Base-by-base conservation (phyloP, 768 basidiomycete genomes). In the Pleurotus eryngii region DNA sequence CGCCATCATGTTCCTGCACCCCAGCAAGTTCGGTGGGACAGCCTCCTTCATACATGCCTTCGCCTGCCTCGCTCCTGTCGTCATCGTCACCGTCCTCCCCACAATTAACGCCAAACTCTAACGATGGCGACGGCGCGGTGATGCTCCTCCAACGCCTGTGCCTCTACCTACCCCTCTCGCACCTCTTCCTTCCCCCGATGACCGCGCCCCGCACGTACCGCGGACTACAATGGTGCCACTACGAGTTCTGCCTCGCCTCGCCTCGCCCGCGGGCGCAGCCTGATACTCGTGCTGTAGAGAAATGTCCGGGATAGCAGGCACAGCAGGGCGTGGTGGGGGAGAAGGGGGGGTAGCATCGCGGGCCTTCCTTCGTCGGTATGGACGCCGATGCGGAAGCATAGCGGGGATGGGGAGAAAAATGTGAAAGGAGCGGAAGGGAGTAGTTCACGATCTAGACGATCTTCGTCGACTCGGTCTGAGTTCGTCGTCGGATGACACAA, bases 211-310 rank as follows among this genome's bases (percentile, higher is more conserved):
- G 37, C 9, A 40, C 17, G 9, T 51, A 64, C 14, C 81, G 81
- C 51, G 75, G 77, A 12, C 51, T 62, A 2, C 67, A 71, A 8
- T 78, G 79, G 77, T 79, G 68, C 46, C 82, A 82, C 57, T 81
- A 81, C 59, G 75, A 81, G 51, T 84, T 75, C 64, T 83, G 71
- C 68, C 64, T 82, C 3, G 75, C 27, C 6, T 30, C 27, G 27
- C 27, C 6, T 30, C 7, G 27, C 58, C 61, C 0, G 35, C 26
- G 70, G 66, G 20, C 61, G 63, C 12, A 39, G 54, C 12, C 54
- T 27, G 27, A 66, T 64, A 62, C 63, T 62, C 22, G n/a, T 47
- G 5, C 17, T 53, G 38, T 53, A 37, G 50, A 7, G 27, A 30
- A 9, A 30, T 30, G 2, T 30, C 27, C 7, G 27, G 27, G 7